Evolutionary conservation across 257 asterid species (phyloP).

Genomic region (Forsythia suspensa): DNA sequence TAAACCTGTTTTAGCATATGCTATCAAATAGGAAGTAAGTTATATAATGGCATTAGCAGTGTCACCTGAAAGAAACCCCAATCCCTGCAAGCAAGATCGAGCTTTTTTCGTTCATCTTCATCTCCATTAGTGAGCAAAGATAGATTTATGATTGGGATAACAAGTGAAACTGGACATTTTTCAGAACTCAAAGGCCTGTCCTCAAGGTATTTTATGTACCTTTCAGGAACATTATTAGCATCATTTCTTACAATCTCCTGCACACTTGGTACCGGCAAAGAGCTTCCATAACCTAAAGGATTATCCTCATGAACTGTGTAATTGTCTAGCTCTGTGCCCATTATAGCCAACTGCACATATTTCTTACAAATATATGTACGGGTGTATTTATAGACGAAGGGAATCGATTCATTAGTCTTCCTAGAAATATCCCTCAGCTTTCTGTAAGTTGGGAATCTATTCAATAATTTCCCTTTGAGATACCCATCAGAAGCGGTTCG

Average conservation of each 20-base stretch:
- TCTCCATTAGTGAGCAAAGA: constrained; percentile 34
- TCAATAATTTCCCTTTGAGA: background rate
- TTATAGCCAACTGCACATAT: background rate
- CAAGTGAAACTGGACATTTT: constrained; percentile 13
- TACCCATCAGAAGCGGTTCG: background rate
- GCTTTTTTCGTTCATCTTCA: constrained; percentile 36
- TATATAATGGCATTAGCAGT: background rate
- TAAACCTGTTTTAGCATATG: background rate
- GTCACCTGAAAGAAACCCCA: constrained; percentile 57
- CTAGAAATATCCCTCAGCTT: too few species aligned
- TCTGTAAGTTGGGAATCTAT: background rate
- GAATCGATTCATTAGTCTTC: background rate
- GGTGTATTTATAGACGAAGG: background rate
- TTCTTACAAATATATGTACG: background rate
- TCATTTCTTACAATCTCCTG: constrained; percentile 46
- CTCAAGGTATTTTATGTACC: constrained; percentile 30
- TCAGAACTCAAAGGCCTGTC: constrained; percentile 35
- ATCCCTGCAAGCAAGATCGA: constrained; percentile 41
- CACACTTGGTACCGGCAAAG: constrained; percentile 47
- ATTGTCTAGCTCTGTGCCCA: background rate
- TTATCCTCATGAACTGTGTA: constrained; percentile 22
- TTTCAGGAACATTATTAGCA: constrained; percentile 30
- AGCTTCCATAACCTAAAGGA: constrained; percentile 37
- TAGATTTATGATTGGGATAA: constrained; percentile 42
- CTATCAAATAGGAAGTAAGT: background rate